A percentile compares a stretch with the other conserved stretches of the same genome.
Evolutionary conservation across 2,329 filamentous ascomycete genomes (phyloP).

Genomic region (Fusarium begoniae): DNA sequence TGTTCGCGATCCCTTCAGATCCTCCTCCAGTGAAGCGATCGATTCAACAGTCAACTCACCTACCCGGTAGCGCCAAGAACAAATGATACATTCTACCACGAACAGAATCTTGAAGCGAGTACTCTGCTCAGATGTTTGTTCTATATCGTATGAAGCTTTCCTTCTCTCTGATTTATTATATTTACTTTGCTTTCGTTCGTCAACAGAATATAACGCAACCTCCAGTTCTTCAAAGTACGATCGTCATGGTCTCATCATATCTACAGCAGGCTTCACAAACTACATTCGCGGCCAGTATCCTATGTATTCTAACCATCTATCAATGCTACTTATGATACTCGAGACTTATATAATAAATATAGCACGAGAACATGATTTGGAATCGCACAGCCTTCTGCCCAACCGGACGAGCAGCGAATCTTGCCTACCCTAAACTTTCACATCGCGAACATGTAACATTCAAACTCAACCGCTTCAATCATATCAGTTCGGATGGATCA

Average conservation of each 20-base stretch:
- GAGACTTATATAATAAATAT: rapidly evolving
- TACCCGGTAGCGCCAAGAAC: background rate
- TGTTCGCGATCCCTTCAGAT: background rate
- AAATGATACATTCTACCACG: rapidly evolving
- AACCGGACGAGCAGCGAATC: rapidly evolving
- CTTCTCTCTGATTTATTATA: rapidly evolving
- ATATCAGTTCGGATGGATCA: rapidly evolving
- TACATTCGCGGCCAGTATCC: rapidly evolving
- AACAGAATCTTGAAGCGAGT: rapidly evolving
- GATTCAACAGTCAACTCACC: background rate
- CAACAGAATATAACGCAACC: rapidly evolving
- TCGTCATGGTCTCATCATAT: rapidly evolving
- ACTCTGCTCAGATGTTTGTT: rapidly evolving
- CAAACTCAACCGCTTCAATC: background rate
- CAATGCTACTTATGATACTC: rapidly evolving
- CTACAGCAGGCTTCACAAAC: rapidly evolving
- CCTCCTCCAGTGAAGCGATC: no score
- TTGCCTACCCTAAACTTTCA: background rate
- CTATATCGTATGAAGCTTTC: rapidly evolving
- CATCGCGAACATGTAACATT: rapidly evolving
- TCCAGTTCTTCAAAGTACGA: rapidly evolving
- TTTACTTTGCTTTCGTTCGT: rapidly evolving
- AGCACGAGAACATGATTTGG: background rate
- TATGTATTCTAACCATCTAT: rapidly evolving
- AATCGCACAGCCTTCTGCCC: rapidly evolving